Conservation (phyloP, 208 protist genomes). For the Trypanosoma melophagium region DNA sequence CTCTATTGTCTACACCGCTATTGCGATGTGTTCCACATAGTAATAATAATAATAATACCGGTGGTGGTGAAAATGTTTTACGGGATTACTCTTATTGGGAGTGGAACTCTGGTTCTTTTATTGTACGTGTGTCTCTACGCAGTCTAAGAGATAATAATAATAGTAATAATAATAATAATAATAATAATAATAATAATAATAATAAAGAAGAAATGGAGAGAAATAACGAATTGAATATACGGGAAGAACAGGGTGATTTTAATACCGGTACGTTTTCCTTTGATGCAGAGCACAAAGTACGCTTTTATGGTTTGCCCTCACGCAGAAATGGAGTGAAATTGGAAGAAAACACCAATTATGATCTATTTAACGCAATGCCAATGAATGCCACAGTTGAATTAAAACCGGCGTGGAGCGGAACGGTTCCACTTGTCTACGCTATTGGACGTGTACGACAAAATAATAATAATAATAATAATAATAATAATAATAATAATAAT, state of each 20-base stretch:
- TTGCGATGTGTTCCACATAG: slow-evolving; percentile 5
- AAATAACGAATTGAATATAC: neutral
- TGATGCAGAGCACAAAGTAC: neutral
- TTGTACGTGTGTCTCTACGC: slow-evolving; percentile 1
- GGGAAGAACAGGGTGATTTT: too few relatives aligned
- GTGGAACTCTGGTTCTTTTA: slow-evolving; percentile 2
- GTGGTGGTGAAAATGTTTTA: neutral
- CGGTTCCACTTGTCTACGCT: slow-evolving; percentile 18
- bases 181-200: too few relatives aligned
- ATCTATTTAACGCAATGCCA: slow-evolving; percentile 1
- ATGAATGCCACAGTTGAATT: neutral
- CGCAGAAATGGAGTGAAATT: neutral
- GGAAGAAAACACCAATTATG: neutral
- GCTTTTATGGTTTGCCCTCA: slow-evolving; percentile 17
- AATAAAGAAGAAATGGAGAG: too few relatives aligned
- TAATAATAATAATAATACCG: neutral
- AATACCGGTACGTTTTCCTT: slow-evolving; percentile 3
- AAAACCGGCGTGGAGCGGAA: neutral
- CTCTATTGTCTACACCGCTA: neutral
- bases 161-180: too few relatives aligned
- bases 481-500: too few relatives aligned
- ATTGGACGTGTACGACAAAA: neutral
- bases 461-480: too few relatives aligned
- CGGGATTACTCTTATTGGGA: neutral
- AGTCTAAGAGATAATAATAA: neutral